Base-by-base conservation (phyloP, 371 early-diverging fungal species). In the Nosema muscidifuracis region DNA sequence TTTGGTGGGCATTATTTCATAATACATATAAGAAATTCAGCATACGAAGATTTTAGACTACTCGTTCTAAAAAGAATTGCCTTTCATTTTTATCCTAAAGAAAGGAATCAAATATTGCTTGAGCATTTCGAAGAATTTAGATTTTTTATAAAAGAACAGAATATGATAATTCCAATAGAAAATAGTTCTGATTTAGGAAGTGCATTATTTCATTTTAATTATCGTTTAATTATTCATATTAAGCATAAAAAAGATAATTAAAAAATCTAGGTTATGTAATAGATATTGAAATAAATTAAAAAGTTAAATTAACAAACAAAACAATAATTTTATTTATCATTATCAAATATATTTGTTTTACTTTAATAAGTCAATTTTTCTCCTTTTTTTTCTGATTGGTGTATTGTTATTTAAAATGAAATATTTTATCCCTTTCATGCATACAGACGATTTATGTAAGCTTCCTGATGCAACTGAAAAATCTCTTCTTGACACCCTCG, bases 401-500 rank as follows among this genome's bases (percentile, higher is more conserved):
- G 31, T 42, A 36, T 50, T 24, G 3, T 20, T 36, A 12, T 47
- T 44, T 38, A 62, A 40, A 62, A 67, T 24, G 36, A 38, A 22
- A 43, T 24, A 34, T 22, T 1, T 28, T 15, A 36, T n/a, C 22
- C 20, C 2, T 51, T 31, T 20, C n/a, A 78, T 74, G 75, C 18
- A 74, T 6, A 72, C 44, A 36, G 71, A 69, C 31, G 75, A 78
- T 67, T 61, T 78, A 43, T 78, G 78, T 56, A 70, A 67, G 58
- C 15, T 77, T 28, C 36, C 36, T 34, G 62, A 74, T 34, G 57
- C 77, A 28, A 47, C 50, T 26, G 78, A 77, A 36, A 43, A 79
- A 9, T 64, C 20, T 22, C 26, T 81, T 26, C 12, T 81, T 10
- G 50, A 73, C 26, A 69, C 40, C 16, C 63, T 83, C 2, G 30